A percentile compares a stretch with the other conserved stretches of the same genome.
phyloP scores from a whole-genome alignment of 805 yeast species.

The Metschnikowia kunwiensis region DNA sequence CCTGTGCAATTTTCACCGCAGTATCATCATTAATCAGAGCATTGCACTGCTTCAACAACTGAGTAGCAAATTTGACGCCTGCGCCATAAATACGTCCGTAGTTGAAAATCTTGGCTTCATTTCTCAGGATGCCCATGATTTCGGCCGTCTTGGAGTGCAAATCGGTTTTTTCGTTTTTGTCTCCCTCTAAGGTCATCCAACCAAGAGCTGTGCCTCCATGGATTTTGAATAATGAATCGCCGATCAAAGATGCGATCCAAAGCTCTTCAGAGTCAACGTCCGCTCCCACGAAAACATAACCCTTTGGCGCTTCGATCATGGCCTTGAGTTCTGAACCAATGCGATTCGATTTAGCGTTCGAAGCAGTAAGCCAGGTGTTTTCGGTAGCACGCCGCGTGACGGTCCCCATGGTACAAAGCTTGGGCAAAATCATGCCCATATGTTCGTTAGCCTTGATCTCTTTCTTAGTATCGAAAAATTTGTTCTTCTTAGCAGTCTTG shows the following conservation, averaged over 20 bases:
- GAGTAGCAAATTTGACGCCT: slow-evolving; percentile 85
- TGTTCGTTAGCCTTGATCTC: slow-evolving; percentile 24
- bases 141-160: slow-evolving; percentile 90
- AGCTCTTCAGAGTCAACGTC: slow-evolving; percentile 98
- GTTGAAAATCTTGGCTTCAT: slow-evolving; percentile 92
- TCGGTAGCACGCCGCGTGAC: slow-evolving; percentile 95
- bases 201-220: slow-evolving; percentile 98
- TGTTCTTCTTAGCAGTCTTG: slow-evolving; percentile 18
- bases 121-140: slow-evolving; percentile 82
- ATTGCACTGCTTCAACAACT: slow-evolving; percentile 80
- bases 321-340: slow-evolving; percentile 94
- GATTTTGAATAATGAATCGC: slow-evolving; percentile 81
- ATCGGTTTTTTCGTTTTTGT: slow-evolving; percentile 88
- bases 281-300: slow-evolving; percentile 93
- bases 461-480: slow-evolving; percentile 26
- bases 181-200: slow-evolving; percentile 99
- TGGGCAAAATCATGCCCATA: slow-evolving; percentile 79
- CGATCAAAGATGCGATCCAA: slow-evolving; percentile 95
- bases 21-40: slow-evolving; percentile 62
- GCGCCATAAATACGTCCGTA: slow-evolving; percentile 98
- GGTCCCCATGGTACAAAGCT: slow-evolving; percentile 90
- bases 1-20: slow-evolving; percentile 61
- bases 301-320: slow-evolving; percentile 79
- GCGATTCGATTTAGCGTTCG: slow-evolving; percentile 81
- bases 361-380: slow-evolving; percentile 96